Evolutionary conservation across 2,329 filamentous ascomycete genomes (phyloP).

Genomic region (Coniosporium tulheliwenetii): DNA sequence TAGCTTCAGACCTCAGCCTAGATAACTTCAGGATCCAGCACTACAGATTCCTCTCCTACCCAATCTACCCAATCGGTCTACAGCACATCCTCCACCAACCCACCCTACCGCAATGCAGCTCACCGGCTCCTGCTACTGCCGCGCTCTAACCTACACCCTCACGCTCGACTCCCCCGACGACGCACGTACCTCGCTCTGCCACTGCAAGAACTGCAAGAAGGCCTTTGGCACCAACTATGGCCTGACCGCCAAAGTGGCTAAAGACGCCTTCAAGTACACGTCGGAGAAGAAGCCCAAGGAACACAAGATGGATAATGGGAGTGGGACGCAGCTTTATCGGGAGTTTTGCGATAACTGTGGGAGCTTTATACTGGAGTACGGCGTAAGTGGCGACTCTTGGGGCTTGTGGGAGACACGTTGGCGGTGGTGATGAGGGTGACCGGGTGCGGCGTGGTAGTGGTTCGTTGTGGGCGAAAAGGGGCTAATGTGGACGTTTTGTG

Average conservation of each 20-base stretch:
- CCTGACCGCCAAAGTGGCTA: constrained; percentile 34
- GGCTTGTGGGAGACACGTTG: background rate
- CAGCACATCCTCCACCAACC: background rate
- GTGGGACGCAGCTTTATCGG: constrained; percentile 28
- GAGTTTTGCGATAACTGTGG: constrained; percentile 39
- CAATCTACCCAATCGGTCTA: too few species aligned
- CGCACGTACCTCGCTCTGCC: constrained; percentile 35
- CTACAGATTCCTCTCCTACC: too few species aligned
- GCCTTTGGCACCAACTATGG: constrained; percentile 37
- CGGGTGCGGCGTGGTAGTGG: background rate
- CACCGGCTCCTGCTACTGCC: constrained; percentile 33
- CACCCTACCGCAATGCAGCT: constrained; percentile 7
- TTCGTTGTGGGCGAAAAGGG: background rate
- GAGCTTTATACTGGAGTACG: constrained; percentile 36
- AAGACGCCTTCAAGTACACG: constrained; percentile 25
- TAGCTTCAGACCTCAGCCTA: too few species aligned
- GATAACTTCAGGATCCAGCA: too few species aligned
- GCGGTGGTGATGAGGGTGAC: background rate
- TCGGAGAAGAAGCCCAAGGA: constrained; percentile 21
- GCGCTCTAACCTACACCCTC: constrained; percentile 30
- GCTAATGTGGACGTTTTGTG: too few species aligned
- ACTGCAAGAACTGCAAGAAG: constrained; percentile 39
- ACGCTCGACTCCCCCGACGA: constrained; percentile 27
- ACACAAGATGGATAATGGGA: constrained; percentile 34
- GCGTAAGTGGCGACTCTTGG: constrained; percentile 21